Base-by-base conservation (phyloP, 306 rosid genomes). In the Bauhinia variegata region DNA sequence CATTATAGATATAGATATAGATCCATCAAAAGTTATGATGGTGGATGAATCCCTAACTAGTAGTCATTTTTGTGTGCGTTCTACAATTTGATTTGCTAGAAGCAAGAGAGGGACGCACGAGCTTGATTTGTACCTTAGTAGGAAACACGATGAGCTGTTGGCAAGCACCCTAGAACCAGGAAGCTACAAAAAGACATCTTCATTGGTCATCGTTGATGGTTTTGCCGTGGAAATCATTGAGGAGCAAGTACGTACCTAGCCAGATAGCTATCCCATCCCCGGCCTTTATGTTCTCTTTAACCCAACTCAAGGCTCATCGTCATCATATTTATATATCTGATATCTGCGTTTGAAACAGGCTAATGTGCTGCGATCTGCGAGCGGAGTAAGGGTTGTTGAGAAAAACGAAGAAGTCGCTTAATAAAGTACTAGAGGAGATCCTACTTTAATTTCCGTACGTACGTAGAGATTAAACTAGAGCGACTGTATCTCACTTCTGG, bases 361-460 rank as follows among this genome's bases (percentile, higher is more conserved):
- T 15, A 84, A 70, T 56, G 70, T 52, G 82, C 95, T 92, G 63
- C 85, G 96, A 87, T 87, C 92, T 82, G 96, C 92, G 34, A 72
- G 85, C 34, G 95, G 82, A 84, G 96, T 92, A 75, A 85, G 98
- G 73, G 59, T 92, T 65, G 98, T 92, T 84, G 96, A 89, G 89
- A 92, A 85, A 65, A 84, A 92, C 54, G 91, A 84, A 74, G 86
- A 78, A 65, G 52, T 77, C 49, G 74, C 73, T 32, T 77, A 65
- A 62, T 77, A 65, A 62, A 28, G 36, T 17, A 43, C 14, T 6
- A 23, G 48, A 58, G 31, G 32, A 32, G 63, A 75, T 51, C 32
- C 28, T 60, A 31, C 41, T 47, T 75, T 67, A n/a, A n/a, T n/a
- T n/a, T n/a, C n/a, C n/a, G n/a, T n/a, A n/a, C n/a, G n/a, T 33